phyloP scores from a whole-genome alignment of 768 basidiomycete species.

The Lactifluus echinatus region DNA sequence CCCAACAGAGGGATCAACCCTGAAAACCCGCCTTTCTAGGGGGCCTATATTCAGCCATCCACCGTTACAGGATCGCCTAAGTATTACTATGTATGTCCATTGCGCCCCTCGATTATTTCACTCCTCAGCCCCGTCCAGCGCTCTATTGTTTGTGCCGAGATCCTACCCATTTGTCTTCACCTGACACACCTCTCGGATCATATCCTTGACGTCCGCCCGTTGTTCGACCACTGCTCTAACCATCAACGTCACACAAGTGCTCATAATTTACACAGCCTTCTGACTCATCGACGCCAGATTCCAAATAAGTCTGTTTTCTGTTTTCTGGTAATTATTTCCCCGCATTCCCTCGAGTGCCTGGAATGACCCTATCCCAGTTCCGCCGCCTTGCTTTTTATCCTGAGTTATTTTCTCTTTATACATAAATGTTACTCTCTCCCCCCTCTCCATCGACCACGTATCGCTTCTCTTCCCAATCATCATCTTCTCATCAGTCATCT shows the following conservation, averaged over 20 bases:
- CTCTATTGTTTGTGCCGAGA: neutral
- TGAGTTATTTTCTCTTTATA: slow-evolving; percentile 1
- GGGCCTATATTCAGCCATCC: neutral
- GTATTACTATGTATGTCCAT: neutral
- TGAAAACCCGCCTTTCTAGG: neutral
- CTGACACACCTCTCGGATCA: slow-evolving; percentile 5
- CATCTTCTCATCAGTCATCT: neutral
- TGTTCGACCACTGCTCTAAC: neutral
- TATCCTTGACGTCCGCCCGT: neutral
- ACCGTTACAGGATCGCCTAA: neutral
- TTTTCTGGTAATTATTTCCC: neutral
- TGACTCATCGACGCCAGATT: neutral
- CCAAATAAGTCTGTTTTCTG: neutral
- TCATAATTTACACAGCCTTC: neutral
- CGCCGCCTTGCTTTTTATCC: neutral
- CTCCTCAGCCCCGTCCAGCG: neutral
- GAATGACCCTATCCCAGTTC: neutral
- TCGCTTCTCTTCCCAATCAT: slow-evolving; percentile 9
- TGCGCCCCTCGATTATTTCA: neutral
- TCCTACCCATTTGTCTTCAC: neutral
- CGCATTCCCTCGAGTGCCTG: neutral
- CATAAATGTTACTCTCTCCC: slow-evolving; percentile 20
- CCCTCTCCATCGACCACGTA: slow-evolving; percentile 5
- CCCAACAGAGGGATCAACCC: no score
- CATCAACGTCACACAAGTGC: neutral